Base-by-base conservation (phyloP, 2,329 filamentous ascomycete genomes). In the Phoma sp. region DNA sequence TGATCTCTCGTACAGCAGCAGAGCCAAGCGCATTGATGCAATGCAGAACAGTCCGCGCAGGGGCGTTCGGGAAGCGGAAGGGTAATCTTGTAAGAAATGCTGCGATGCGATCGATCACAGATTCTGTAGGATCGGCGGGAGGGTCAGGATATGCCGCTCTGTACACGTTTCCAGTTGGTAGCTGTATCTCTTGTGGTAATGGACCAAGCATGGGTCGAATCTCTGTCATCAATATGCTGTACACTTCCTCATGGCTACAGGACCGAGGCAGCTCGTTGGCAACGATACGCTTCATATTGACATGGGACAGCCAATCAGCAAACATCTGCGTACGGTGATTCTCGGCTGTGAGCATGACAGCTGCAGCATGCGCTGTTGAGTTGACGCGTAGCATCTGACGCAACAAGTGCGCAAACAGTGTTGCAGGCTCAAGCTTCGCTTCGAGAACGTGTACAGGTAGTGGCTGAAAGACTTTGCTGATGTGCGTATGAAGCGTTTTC, bases 291-390 rank as follows among this genome's bases (percentile, higher is more conserved):
- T 84, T 83, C 4, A 83, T 77, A 58, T 84, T 84, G 37, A 86
- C 82, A 70, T 81, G 80, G 10, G 76, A 86, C 36, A 92, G 87
- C 88, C 93, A 96, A 70, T 99, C 95, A 45, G 89, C 81, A 80
- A 95, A 97, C 95, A 99, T 98, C 69, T 95, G 90, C 62, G 95
- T 92, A 50, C 95, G 87, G 72, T 96, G 96, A 40, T 91, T 90
- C 17, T 92, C 88, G 68, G 94, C 91, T 7, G 91, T 91, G 12
- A 99, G 82, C 84, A 96, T 92, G 60, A 95, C 96, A 21, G 93
- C 94, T 1, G 94, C 92, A 1, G 95, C 93, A 71, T 98, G 94
- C 2, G 95, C 95, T 19, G 94, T 92, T 55, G 95, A 84, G 70
- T 99, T 99, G 57, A 97, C 95, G 54, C 93, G 86, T 32, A 98